Conservation (phyloP, 495 filamentous ascomycete species). For the Talaromyces stipitatus region DNA sequence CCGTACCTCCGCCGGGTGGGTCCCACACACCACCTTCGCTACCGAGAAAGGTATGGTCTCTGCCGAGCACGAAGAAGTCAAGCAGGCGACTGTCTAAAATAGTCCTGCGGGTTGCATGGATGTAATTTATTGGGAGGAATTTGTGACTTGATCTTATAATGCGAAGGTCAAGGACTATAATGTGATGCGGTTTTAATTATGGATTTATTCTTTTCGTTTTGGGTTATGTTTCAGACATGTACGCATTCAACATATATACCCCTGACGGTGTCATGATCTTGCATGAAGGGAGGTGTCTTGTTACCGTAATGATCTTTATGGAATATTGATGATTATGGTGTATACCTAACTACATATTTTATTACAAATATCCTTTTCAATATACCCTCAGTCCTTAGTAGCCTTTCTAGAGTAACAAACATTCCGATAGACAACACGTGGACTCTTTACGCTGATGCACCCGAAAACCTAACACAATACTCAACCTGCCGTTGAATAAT, state of each 20-base stretch:
- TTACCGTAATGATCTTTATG: background rate
- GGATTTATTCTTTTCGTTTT: background rate
- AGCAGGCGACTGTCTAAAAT: slow-evolving; percentile 2
- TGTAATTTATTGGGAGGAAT: background rate
- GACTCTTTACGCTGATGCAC: background rate
- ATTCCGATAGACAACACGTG: no score
- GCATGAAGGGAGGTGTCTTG: background rate
- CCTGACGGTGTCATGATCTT: slow-evolving; percentile 3
- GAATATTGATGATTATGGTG: background rate
- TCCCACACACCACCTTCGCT: slow-evolving; percentile 62
- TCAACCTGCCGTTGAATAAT: background rate
- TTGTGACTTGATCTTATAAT: background rate
- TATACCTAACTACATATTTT: background rate
- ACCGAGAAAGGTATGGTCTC: slow-evolving; percentile 45
- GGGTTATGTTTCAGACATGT: background rate
- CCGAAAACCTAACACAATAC: no score
- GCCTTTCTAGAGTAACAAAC: background rate
- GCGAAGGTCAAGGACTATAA: background rate
- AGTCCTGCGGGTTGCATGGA: background rate
- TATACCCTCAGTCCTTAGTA: background rate
- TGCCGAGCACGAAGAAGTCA: slow-evolving; percentile 3
- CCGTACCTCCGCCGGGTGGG: slow-evolving; percentile 63
- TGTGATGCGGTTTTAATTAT: background rate
- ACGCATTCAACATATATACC: background rate
- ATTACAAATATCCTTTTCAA: background rate